phyloP scores from a whole-genome alignment of 306 rosid genomes.

The Glycyrrhiza uralensis region DNA sequence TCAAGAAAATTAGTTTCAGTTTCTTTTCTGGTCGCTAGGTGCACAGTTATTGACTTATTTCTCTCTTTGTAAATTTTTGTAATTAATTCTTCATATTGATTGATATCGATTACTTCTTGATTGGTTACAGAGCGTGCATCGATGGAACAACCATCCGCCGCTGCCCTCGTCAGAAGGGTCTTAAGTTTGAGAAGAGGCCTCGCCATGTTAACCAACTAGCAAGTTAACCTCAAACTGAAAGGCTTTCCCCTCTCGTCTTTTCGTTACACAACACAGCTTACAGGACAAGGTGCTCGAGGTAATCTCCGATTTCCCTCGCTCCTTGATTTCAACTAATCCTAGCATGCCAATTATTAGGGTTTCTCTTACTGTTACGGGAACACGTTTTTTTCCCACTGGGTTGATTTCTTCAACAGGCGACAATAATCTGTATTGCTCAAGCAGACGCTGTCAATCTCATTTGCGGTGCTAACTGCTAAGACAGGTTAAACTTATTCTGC shows the following conservation, averaged over 20 bases:
- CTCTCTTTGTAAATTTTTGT: too few species aligned
- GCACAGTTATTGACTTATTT: too few species aligned
- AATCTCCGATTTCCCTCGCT: not conserved
- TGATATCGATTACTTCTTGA: too few species aligned
- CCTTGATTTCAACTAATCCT: not conserved
- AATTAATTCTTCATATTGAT: too few species aligned
- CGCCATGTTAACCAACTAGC: not conserved
- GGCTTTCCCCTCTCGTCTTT: not conserved
- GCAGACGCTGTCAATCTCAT: conserved; percentile 92
- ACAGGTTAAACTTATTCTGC: conserved; percentile 49
- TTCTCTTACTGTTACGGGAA: conserved; percentile 9
- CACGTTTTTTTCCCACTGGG: not conserved
- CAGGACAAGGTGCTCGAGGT: conserved; percentile 83
- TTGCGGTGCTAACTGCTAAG: conserved; percentile 98
- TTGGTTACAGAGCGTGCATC: too few species aligned
- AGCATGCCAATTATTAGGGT: conserved; percentile 43
- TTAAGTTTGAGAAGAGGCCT: too few species aligned
- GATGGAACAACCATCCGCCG: too few species aligned
- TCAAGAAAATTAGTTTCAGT: too few species aligned
- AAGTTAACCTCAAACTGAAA: conserved; percentile 7
- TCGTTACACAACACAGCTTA: not conserved
- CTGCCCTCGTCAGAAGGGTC: too few species aligned
- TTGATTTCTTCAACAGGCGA: conserved; percentile 49
- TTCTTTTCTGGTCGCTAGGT: too few species aligned
- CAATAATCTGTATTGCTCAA: conserved; percentile 95